phyloP scores from a whole-genome alignment of 495 filamentous ascomycete species.

The Xylaria intraflava region DNA sequence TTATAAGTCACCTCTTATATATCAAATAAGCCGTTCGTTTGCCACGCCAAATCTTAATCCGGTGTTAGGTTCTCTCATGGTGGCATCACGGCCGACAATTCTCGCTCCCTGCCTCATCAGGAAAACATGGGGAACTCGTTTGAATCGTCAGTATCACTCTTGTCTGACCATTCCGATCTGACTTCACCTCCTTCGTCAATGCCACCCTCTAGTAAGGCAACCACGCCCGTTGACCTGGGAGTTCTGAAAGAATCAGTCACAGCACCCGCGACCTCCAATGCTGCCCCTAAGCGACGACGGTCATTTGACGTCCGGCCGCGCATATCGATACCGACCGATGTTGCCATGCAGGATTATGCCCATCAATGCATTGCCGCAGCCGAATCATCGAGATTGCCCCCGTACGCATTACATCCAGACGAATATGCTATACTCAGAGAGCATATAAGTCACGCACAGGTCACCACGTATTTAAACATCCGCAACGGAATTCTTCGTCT shows the following conservation, averaged over 20 bases:
- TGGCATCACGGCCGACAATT: slow-evolving; percentile 10
- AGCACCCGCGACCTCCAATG: not conserved
- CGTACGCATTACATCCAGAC: slow-evolving; percentile 77
- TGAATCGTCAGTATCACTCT: slow-evolving; percentile 23
- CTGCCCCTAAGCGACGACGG: slow-evolving; percentile 19
- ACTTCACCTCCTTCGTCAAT: slow-evolving; percentile 38
- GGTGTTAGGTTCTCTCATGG: slow-evolving; percentile 12
- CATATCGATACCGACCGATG: slow-evolving; percentile 70
- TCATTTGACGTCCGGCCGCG: slow-evolving; percentile 58
- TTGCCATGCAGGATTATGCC: slow-evolving; percentile 69
- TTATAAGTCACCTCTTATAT: slow-evolving; percentile 4
- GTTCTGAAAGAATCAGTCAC: slow-evolving; percentile 22
- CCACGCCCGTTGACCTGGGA: slow-evolving; percentile 47
- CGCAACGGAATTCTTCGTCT: slow-evolving; percentile 89
- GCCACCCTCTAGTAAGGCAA: slow-evolving; percentile 48
- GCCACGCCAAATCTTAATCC: slow-evolving; percentile 13
- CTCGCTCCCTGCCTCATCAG: slow-evolving; percentile 10
- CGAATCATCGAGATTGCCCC: slow-evolving; percentile 81
- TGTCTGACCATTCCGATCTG: slow-evolving; percentile 36
- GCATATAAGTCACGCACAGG: slow-evolving; percentile 79
- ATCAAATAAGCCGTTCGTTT: not conserved
- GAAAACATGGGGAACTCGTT: slow-evolving; percentile 19
- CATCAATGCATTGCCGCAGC: slow-evolving; percentile 83
- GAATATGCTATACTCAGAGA: slow-evolving; percentile 75
- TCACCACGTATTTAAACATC: slow-evolving; percentile 95